phyloP scores from a whole-genome alignment of 2,329 filamentous ascomycete genomes.

The Fonsecaea erecta region DNA sequence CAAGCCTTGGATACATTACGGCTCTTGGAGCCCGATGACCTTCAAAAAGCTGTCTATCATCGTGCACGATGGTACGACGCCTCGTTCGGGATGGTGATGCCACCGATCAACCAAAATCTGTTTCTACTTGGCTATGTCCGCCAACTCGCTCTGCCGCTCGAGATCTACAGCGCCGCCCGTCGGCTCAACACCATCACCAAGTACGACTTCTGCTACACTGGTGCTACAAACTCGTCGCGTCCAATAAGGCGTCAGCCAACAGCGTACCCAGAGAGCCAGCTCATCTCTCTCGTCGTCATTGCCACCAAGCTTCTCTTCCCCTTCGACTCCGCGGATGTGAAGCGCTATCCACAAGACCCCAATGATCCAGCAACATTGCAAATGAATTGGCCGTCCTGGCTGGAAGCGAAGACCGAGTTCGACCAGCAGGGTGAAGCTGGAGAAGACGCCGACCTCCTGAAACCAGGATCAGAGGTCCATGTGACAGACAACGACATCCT shows the following conservation, averaged over 20 bases:
- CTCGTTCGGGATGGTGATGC: slow-evolving; percentile 73
- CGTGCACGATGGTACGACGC: slow-evolving; percentile 66
- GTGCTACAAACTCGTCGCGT: neutral
- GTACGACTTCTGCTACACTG: slow-evolving; percentile 63
- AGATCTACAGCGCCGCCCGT: slow-evolving; percentile 65
- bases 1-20: slow-evolving; percentile 47
- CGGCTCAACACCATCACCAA: slow-evolving; percentile 59
- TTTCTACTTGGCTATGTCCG: slow-evolving; percentile 72
- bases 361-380: slow-evolving; percentile 63
- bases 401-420: slow-evolving; percentile 50
- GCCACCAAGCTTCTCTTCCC: slow-evolving; percentile 81
- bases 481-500: slow-evolving; percentile 67
- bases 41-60: slow-evolving; percentile 69
- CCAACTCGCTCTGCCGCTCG: slow-evolving; percentile 74
- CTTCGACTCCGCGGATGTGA: slow-evolving; percentile 65
- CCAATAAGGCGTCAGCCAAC: slow-evolving; percentile 47
- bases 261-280: slow-evolving; percentile 73
- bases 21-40: slow-evolving; percentile 55
- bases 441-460: slow-evolving; percentile 10
- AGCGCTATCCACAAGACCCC: slow-evolving; percentile 55
- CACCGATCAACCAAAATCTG: slow-evolving; percentile 71
- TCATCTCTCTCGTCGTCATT: slow-evolving; percentile 73
- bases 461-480: slow-evolving; percentile 56
- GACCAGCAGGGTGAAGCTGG: slow-evolving; percentile 4
- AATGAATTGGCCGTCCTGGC: slow-evolving; percentile 78